Evolutionary conservation across 2,329 filamentous ascomycete genomes (phyloP), one percentile per base, ranked within the genome.

Genomic region (Coniochaeta ligniaria): DNA sequence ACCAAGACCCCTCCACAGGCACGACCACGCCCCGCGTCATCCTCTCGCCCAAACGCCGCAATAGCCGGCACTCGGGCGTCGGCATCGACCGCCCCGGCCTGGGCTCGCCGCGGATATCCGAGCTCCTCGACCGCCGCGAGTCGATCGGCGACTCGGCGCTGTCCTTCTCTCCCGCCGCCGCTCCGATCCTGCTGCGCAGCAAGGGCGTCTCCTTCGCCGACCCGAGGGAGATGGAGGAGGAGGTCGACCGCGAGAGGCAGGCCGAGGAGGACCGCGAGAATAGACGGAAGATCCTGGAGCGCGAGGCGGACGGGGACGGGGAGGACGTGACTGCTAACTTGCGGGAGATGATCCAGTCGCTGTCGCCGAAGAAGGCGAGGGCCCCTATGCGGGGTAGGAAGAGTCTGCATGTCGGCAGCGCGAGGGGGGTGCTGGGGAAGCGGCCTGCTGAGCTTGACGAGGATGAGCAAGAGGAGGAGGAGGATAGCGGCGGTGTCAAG

Each of bases 361-460:
- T 94, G 63, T 92, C 89, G 26, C 90, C 91, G 0, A 91, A 90
- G 73, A 91, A 91, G 7, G 20, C 31, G 17, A 91, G 91, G 7
- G 20, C 31, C 3, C 33, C 54, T 26, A 22, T 57, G 54, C 85
- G 81, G 60, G 85, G 85, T 16, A 85, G 90, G 45, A 93, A 93
- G 75, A 93, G 90, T 69, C 78, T 93, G 57, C 87, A 90, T 64
- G 84, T 91, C 22, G 90, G 90, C 45, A 89, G 88, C 66, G 90
- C 89, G 16, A 85, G 78, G 63, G 90, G 90, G 0, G 74, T 93
- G 22, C 77, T 93, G 6, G 90, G 90, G 7, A 93, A 93, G 72
- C 81, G 90, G 56, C 90, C 90, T 0, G 76, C 76, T 16, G 90
- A 93, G 72, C 79, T 92, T 57, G 89, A 92, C 63, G 78, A 83